A percentile compares a stretch with the other conserved stretches of the same genome.
Conservation (phyloP, 805 yeast genomes). For the Nakazawaea populi region DNA sequence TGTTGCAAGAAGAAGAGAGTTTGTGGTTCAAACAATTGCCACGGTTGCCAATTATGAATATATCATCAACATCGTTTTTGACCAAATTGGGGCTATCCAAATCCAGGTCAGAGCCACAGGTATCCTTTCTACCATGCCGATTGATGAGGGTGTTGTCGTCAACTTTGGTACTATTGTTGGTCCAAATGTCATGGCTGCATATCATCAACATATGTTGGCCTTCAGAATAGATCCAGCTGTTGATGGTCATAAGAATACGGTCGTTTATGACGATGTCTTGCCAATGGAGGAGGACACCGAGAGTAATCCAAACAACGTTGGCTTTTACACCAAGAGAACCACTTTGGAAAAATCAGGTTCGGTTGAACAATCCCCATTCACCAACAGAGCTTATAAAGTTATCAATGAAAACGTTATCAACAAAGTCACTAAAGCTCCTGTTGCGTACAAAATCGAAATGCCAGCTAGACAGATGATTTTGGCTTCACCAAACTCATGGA, state of each 20-base stretch:
- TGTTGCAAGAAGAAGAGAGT: conserved; percentile 73
- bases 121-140: conserved; percentile 79
- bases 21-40: conserved; percentile 74
- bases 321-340: conserved; percentile 59
- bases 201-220: conserved; percentile 76
- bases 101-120: conserved; percentile 85
- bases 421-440: conserved; percentile 64
- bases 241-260: conserved; percentile 77
- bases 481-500: conserved; percentile 58
- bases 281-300: conserved; percentile 50
- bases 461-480: conserved; percentile 74
- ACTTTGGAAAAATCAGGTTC: conserved; percentile 65
- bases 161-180: conserved; percentile 68
- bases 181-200: conserved; percentile 78
- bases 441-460: conserved; percentile 68
- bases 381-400: conserved; percentile 68
- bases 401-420: conserved; percentile 70
- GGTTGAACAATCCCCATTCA: conserved; percentile 70
- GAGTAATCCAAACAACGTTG: conserved; percentile 63
- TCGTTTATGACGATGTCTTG: conserved; percentile 62
- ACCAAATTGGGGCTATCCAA: conserved; percentile 72
- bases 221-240: conserved; percentile 79
- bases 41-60: conserved; percentile 85
- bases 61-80: conserved; percentile 64
- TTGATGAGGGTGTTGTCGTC: conserved; percentile 65